Evolutionary conservation across 148 eudicot species (phyloP).

Genomic region (Vaccinium myrtillus): DNA sequence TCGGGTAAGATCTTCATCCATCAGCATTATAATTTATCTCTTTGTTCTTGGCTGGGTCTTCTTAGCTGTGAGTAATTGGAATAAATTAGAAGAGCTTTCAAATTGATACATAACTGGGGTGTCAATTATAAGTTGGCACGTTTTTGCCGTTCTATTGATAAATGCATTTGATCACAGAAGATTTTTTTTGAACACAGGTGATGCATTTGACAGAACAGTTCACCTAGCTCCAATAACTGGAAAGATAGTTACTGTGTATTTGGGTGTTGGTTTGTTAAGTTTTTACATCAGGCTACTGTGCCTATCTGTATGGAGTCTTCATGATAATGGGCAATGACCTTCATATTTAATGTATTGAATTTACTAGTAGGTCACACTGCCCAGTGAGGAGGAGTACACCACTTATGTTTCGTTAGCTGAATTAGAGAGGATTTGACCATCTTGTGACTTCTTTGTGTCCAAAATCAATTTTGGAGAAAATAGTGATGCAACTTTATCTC

Average conservation of each 20-base stretch:
- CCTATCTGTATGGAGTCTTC: background rate
- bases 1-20: background rate
- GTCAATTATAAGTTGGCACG: background rate
- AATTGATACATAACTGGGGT: background rate
- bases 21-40: background rate
- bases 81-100: background rate
- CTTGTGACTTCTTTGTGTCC: background rate
- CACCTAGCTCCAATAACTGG: background rate
- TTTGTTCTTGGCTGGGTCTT: background rate
- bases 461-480: background rate
- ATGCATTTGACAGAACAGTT: background rate
- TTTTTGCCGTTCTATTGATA: background rate
- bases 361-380: background rate
- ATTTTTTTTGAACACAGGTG: background rate
- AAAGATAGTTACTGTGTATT: background rate
- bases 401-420: conserved; percentile 28
- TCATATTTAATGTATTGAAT: background rate
- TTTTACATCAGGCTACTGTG: background rate
- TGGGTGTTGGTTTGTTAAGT: background rate
- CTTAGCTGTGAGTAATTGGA: background rate
- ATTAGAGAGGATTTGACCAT: background rate
- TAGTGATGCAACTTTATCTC: background rate
- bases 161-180: background rate
- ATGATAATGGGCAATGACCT: background rate
- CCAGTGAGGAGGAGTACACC: conserved; percentile 29